These are phyloP conservation scores for Seminavis robusta DNA, from an alignment of 108 stramenopile genomes.

Conservation along the genomic window DNA sequence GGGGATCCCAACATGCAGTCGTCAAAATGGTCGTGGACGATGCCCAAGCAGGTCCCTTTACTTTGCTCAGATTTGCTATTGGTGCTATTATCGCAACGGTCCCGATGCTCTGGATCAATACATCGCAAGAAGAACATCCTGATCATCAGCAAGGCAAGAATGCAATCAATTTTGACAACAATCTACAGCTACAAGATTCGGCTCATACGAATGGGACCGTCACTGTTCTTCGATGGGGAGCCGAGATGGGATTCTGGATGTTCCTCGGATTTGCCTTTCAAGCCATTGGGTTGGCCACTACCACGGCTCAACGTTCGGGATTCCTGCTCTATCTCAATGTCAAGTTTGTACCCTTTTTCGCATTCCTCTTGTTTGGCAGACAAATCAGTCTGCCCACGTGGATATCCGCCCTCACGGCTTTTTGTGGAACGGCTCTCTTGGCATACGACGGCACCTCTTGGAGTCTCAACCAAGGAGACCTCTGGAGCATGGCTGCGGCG, in stretches of 20 bases:
- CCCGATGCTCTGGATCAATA: conserved; percentile 44
- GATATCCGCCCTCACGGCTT: conserved; percentile 69
- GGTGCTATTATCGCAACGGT: conserved; percentile 57
- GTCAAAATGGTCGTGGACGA: conserved; percentile 68
- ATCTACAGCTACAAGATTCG: no score
- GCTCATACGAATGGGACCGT: background rate
- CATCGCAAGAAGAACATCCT: background rate
- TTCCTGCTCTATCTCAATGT: conserved; percentile 87
- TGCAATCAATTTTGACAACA: background rate
- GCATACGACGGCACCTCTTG: conserved; percentile 40
- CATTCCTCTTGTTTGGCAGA: conserved; percentile 52
- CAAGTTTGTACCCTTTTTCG: conserved; percentile 86
- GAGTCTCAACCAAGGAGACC: conserved; percentile 56
- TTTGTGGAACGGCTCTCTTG: conserved; percentile 76
- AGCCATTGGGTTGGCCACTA: conserved; percentile 77
- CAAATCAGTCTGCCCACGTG: conserved; percentile 52
- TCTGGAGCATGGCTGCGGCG: conserved; percentile 82
- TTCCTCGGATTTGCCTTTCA: conserved; percentile 87
- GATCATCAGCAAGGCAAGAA: background rate
- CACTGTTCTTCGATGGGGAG: conserved; percentile 42
- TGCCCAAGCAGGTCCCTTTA: conserved; percentile 52
- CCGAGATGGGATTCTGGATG: conserved; percentile 82
- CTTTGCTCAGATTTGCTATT: conserved; percentile 66
- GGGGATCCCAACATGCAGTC: conserved; percentile 86
- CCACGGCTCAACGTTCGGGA: conserved; percentile 80